Evolutionary conservation across 345 rosid genomes (phyloP).

Genomic region (Excoecaria cochinchinensis): DNA sequence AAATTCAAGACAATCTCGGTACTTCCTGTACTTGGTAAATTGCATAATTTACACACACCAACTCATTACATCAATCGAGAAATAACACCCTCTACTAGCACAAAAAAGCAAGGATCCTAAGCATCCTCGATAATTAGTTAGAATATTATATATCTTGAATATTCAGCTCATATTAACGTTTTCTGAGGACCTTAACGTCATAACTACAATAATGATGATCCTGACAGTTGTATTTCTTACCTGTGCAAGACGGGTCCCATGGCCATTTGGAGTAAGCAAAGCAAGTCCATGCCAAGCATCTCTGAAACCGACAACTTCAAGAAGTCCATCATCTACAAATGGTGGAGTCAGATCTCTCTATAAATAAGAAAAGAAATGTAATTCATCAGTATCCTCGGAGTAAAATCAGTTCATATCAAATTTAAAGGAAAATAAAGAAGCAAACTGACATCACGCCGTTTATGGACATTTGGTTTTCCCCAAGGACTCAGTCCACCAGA

Average conservation of each 20-base stretch:
- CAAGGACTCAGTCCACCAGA: conserved; percentile 93
- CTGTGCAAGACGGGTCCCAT: conserved; percentile 93
- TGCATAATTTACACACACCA: not conserved
- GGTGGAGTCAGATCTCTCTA: conserved; percentile 82
- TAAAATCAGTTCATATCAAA: not conserved
- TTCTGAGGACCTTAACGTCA: too few relatives aligned
- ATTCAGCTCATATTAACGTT: not conserved
- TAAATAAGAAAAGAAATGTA: conserved; percentile 11
- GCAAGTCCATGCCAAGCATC: conserved; percentile 98
- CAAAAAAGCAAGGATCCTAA: too few relatives aligned
- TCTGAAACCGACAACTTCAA: conserved; percentile 87
- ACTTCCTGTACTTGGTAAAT: too few relatives aligned
- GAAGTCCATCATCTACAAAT: conserved; percentile 77
- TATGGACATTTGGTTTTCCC: conserved; percentile 71
- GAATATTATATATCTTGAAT: not conserved
- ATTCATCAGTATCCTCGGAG: conserved; percentile 6
- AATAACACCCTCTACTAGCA: not conserved
- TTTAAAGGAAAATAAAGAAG: not conserved
- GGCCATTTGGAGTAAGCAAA: conserved; percentile 76
- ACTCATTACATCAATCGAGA: not conserved
- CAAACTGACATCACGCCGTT: conserved; percentile 43
- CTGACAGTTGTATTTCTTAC: conserved; percentile 25
- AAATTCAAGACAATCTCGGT: not conserved
- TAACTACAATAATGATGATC: not conserved
- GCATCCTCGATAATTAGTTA: too few relatives aligned